phyloP scores from a whole-genome alignment of 768 basidiomycete genomes.

The Tricholoma furcatifolium region DNA sequence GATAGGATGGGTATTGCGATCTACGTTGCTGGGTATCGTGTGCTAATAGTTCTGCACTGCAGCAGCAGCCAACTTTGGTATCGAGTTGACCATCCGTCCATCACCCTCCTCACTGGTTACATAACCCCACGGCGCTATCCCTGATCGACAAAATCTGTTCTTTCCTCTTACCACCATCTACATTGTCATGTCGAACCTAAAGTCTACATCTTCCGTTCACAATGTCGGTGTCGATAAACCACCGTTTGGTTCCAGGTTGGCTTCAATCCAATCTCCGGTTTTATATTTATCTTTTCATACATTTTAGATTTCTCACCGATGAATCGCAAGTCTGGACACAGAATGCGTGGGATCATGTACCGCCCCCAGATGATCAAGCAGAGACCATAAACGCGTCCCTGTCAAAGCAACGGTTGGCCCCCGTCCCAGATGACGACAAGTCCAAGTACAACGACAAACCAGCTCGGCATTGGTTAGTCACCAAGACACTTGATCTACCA shows the following conservation, averaged over 20 bases:
- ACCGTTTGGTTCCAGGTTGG: slow-evolving; percentile 70
- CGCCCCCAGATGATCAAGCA: slow-evolving; percentile 77
- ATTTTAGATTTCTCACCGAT: slow-evolving; percentile 62
- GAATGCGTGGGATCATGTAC: slow-evolving; percentile 92
- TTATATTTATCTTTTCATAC: neutral
- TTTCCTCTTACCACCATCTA: neutral
- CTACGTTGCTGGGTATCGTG: slow-evolving; percentile 12
- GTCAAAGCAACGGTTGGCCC: slow-evolving; percentile 64
- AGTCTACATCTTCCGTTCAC: slow-evolving; percentile 65
- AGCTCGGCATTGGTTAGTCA: slow-evolving; percentile 63
- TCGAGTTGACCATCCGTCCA: slow-evolving; percentile 12
- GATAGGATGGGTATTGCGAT: slow-evolving; percentile 6
- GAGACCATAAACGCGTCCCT: slow-evolving; percentile 72
- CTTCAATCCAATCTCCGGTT: neutral
- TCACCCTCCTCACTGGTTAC: slow-evolving; percentile 8
- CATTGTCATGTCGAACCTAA: slow-evolving; percentile 14
- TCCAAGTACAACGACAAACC: slow-evolving; percentile 71
- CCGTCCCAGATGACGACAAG: slow-evolving; percentile 75
- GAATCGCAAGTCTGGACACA: slow-evolving; percentile 79
- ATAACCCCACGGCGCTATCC: slow-evolving; percentile 9
- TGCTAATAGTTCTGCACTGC: slow-evolving; percentile 10
- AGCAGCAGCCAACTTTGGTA: slow-evolving; percentile 16
- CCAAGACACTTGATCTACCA: neutral
- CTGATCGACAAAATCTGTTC: slow-evolving; percentile 9
- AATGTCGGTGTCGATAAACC: slow-evolving; percentile 54